phyloP scores from a whole-genome alignment of 2,329 filamentous ascomycete species.

The Myriosclerotinia curreyana region DNA sequence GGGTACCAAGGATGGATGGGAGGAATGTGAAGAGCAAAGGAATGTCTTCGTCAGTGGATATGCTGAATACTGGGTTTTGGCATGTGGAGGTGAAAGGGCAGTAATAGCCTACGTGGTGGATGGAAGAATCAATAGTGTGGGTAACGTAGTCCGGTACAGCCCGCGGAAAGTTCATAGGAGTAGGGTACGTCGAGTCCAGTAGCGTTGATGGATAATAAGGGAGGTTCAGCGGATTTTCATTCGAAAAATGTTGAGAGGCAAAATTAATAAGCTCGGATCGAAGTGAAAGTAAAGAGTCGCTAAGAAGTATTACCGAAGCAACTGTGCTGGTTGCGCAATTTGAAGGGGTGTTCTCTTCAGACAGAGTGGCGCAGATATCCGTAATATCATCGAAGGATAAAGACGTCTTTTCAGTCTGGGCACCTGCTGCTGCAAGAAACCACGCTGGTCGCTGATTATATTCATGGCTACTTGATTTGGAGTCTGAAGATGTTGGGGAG shows the following conservation, averaged over 20 bases:
- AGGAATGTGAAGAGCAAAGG: slow-evolving; percentile 7
- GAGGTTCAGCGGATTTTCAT: not conserved
- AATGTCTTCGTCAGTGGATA: not conserved
- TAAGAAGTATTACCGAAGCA: slow-evolving; percentile 2
- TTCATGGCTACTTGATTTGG: not conserved
- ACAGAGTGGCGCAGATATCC: not conserved
- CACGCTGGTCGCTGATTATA: not conserved
- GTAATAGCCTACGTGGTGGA: slow-evolving; percentile 7
- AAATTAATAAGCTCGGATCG: not conserved
- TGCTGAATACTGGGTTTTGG: slow-evolving; percentile 2
- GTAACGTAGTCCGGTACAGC: not conserved
- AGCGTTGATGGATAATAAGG: not conserved
- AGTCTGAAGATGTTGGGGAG: not conserved
- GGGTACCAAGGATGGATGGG: not conserved
- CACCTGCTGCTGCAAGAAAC: not conserved
- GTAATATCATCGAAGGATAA: not conserved
- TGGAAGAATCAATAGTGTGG: not conserved
- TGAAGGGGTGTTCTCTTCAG: not conserved
- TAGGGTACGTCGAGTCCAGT: not conserved
- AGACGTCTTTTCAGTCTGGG: not conserved
- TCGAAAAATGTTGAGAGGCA: not conserved
- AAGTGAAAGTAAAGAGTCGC: not conserved
- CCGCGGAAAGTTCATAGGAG: not conserved
- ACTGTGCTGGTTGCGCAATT: slow-evolving; percentile 1
- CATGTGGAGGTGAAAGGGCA: not conserved